Evolutionary conservation across 129 eudicot species (phyloP).

Genomic region (Pulicaria dysenterica): DNA sequence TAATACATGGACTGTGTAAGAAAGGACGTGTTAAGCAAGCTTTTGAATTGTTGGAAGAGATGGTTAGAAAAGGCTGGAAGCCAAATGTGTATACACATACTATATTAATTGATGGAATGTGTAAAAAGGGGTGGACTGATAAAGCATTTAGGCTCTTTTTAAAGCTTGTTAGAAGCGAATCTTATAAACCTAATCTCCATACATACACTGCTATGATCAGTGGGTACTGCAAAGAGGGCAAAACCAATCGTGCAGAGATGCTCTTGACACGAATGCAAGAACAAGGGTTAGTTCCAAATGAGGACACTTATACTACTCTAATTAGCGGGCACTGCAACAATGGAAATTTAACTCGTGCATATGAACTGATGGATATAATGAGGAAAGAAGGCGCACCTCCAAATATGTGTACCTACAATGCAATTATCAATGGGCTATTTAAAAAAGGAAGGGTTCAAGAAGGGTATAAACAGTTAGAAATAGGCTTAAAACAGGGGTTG

Average conservation of each 20-base stretch:
- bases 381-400: conserved; percentile 48
- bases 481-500: conserved; percentile 40
- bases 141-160: conserved; percentile 92
- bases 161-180: conserved; percentile 87
- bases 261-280: conserved; percentile 67
- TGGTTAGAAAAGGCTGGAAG: conserved; percentile 83
- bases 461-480: conserved; percentile 56
- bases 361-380: conserved; percentile 67
- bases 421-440: conserved; percentile 57
- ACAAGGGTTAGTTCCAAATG: conserved; percentile 75
- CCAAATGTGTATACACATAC: conserved; percentile 96
- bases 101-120: conserved; percentile 72
- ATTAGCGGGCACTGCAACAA: conserved; percentile 68
- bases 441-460: conserved; percentile 67
- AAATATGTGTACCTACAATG: conserved; percentile 68
- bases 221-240: conserved; percentile 86
- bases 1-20: conserved; percentile 75
- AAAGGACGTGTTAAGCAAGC: conserved; percentile 88
- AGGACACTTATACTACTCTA: conserved; percentile 72
- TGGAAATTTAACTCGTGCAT: conserved; percentile 70
- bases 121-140: conserved; percentile 95
- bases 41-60: conserved; percentile 85
- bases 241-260: conserved; percentile 86
- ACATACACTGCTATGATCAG: conserved; percentile 92
- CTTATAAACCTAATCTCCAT: conserved; percentile 80